These are phyloP conservation scores for Leptodontidium sp. DNA, from an alignment of 2,329 filamentous ascomycete genomes.

Conservation along the genomic window DNA sequence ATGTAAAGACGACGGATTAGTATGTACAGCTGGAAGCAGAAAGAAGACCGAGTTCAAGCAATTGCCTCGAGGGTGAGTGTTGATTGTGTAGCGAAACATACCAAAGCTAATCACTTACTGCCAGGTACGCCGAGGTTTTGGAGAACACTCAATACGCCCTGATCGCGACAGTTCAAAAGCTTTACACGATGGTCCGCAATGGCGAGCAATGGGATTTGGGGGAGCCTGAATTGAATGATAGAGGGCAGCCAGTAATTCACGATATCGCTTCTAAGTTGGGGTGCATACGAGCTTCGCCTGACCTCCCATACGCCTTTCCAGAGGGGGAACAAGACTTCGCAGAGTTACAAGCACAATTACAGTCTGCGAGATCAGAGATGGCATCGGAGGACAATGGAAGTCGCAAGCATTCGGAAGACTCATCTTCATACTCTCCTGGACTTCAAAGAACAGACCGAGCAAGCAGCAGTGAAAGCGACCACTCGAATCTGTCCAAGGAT, in stretches of 20 bases:
- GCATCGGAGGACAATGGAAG: slow-evolving; percentile 34
- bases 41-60: slow-evolving; percentile 77
- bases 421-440: slow-evolving; percentile 35
- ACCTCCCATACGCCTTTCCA: slow-evolving; percentile 66
- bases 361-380: slow-evolving; percentile 41
- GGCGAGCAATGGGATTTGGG: slow-evolving; percentile 66
- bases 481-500: slow-evolving; percentile 39
- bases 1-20: slow-evolving; percentile 70
- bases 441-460: slow-evolving; percentile 39
- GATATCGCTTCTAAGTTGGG: slow-evolving; percentile 71
- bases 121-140: slow-evolving; percentile 68
- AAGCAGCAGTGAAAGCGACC: slow-evolving; percentile 43
- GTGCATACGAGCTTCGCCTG: slow-evolving; percentile 68
- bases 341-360: slow-evolving; percentile 64
- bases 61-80: slow-evolving; percentile 64
- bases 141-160: slow-evolving; percentile 72
- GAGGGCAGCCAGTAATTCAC: slow-evolving; percentile 69
- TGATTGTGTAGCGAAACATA: background rate
- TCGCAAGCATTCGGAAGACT: slow-evolving; percentile 36
- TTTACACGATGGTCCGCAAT: slow-evolving; percentile 69
- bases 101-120: slow-evolving; percentile 23
- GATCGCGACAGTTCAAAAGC: slow-evolving; percentile 70
- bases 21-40: slow-evolving; percentile 68
- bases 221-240: slow-evolving; percentile 70
- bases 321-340: slow-evolving; percentile 66